Percentiles rank a stretch among this genome's conserved stretches.
phyloP scores from a whole-genome alignment of 805 yeast species.

The Spathaspora hagerdaliae region DNA sequence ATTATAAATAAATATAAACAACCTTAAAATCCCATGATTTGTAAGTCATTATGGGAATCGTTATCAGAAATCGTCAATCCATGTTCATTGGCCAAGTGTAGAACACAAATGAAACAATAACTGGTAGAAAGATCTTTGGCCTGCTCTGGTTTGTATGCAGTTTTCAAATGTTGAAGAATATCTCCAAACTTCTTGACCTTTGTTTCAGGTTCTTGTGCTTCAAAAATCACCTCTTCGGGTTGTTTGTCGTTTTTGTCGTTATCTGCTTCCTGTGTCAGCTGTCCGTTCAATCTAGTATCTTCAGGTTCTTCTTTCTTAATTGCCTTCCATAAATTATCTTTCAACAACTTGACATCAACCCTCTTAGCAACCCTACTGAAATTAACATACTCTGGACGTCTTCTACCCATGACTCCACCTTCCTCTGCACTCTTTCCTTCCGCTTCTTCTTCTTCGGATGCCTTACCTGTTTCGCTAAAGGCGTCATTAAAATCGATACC shows the following conservation, averaged over 20 bases:
- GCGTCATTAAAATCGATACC: constrained; percentile 43
- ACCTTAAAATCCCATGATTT: constrained; percentile 22
- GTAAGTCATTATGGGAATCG: constrained; percentile 31
- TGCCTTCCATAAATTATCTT: constrained; percentile 39
- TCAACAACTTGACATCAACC: constrained; percentile 37
- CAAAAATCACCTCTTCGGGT: neutral
- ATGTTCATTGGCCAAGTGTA: constrained; percentile 44
- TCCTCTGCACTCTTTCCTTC: constrained; percentile 7
- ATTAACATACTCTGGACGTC: constrained; percentile 37
- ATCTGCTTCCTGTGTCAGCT: constrained; percentile 1
- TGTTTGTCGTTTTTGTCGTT: constrained; percentile 1
- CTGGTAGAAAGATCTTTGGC: constrained; percentile 41
- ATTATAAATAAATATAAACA: neutral
- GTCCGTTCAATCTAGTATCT: neutral
- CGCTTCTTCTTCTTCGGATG: neutral
- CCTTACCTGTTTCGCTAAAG: constrained; percentile 13
- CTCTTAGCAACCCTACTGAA: constrained; percentile 41
- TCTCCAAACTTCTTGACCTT: constrained; percentile 35
- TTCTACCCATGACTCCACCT: constrained; percentile 10
- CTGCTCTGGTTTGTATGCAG: constrained; percentile 33
- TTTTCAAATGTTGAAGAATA: constrained; percentile 30
- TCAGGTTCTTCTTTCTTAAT: constrained; percentile 18
- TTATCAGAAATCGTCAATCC: constrained; percentile 29
- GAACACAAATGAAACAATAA: constrained; percentile 41
- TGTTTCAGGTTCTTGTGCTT: constrained; percentile 8